phyloP scores from a whole-genome alignment of 768 basidiomycete genomes.

The Cystofilobasidium capitatum region DNA sequence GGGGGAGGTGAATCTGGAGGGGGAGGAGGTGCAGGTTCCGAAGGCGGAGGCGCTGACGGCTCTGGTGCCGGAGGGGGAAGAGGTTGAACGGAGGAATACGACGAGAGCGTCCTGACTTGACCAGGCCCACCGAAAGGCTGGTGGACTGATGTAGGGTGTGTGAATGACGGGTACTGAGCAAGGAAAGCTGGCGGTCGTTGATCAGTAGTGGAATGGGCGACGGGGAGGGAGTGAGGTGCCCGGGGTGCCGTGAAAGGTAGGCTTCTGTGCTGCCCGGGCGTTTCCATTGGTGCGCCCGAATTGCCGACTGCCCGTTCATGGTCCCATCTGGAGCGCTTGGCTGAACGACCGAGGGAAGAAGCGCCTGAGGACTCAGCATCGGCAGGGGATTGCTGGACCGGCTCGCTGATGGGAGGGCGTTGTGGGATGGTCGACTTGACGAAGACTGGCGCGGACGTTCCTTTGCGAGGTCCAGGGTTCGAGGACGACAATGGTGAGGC shows the following conservation, averaged over 20 bases:
- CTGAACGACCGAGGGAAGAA: background rate
- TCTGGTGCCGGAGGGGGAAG: background rate
- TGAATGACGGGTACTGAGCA: background rate
- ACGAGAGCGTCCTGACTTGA: background rate
- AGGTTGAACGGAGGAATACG: background rate
- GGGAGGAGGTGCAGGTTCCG: background rate
- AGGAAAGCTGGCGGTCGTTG: background rate
- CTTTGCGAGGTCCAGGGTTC: no score
- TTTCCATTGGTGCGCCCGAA: no score
- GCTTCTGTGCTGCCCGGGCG: no score
- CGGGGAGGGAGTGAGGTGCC: background rate
- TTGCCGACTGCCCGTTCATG: no score
- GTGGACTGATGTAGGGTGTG: background rate
- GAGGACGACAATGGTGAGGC: background rate
- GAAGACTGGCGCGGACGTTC: slow-evolving; percentile 1
- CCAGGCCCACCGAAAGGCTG: background rate
- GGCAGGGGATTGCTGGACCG: no score
- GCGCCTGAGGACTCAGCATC: no score
- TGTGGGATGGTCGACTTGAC: slow-evolving; percentile 60
- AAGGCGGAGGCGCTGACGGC: background rate
- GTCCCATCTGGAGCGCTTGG: slow-evolving; percentile 19
- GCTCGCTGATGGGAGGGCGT: no score
- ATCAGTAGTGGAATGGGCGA: background rate
- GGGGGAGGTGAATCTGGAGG: background rate
- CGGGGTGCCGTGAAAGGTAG: no score